Base-by-base conservation (phyloP, 2,329 filamentous ascomycete genomes). In the Cadophora gregata region DNA sequence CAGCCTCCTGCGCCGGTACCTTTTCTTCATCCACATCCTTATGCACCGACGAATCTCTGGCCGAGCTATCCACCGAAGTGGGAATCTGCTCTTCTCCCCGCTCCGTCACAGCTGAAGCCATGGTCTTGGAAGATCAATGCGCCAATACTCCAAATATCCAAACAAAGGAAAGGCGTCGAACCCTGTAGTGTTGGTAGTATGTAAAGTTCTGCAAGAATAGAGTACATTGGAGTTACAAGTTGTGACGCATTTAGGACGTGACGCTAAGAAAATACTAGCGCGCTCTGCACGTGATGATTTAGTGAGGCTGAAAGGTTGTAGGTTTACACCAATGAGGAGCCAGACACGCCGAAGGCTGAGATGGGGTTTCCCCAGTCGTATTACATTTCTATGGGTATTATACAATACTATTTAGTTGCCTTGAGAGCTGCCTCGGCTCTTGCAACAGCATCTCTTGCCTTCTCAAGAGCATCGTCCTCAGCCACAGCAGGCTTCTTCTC, bases 401-500 rank as follows among this genome's bases (percentile, higher is more conserved):
- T 69, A 69, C 67, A 42, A 33, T 33, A 70, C 62, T 69, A 72
- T 68, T 68, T 70, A 70, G 53, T 70, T 38, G 63, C 58, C 27
- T 38, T 42, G 16, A 75, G 65, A 38, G 70, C 69, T 21, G 59
- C 58, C 63, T 74, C 58, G 38, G 70, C 73, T 47, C 62, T 64
- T 16, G 59, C 36, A 9, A 76, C 51, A 45, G 71, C 67, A 25
- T 69, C 67, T 27, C 55, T 66, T 6, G 73, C 74, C 47, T 63
- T 69, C 21, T 71, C 64, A n/a, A 75, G 59, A 33, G 74, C 72
- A 16, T 60, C 64, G 42, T 71, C 67, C 6, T 56, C 63, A n/a
- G 63, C 56, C n/a, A 71, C 12, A 36, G 68, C 33, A 14, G 58
- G 63, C 56, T 64, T 48, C n/a, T 59, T 33, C 2, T 33, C 63